Percentiles rank a stretch among this genome's conserved stretches.
These are phyloP conservation scores for Rugosomyces carneus DNA, from an alignment of 1,284 basidiomycete species.

Conservation along the genomic window DNA sequence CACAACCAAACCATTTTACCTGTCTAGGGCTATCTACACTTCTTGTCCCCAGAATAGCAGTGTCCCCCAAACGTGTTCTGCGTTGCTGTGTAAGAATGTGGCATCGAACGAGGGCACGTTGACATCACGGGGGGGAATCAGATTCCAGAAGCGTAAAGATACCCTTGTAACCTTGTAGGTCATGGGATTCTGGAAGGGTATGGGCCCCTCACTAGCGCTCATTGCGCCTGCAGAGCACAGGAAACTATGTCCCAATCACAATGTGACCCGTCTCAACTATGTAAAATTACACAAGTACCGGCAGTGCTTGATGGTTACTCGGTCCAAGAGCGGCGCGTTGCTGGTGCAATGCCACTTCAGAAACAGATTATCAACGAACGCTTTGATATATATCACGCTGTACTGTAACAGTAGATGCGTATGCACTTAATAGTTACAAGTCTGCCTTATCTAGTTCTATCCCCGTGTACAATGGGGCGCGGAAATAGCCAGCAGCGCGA, in stretches of 20 bases:
- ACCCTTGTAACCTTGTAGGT: slow-evolving; percentile 6
- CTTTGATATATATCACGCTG: not conserved
- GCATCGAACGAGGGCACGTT: slow-evolving; percentile 9
- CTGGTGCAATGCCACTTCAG: not conserved
- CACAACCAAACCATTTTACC: not conserved
- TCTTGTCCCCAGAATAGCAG: not conserved
- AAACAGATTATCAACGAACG: not conserved
- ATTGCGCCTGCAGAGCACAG: not conserved
- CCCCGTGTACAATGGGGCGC: too few relatives aligned
- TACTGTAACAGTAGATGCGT: too few relatives aligned
- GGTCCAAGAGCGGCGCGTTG: not conserved
- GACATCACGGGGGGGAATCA: slow-evolving; percentile 7
- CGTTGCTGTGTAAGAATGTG: slow-evolving; percentile 5
- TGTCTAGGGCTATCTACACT: not conserved
- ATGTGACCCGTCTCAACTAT: not conserved
- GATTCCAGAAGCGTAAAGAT: slow-evolving; percentile 14
- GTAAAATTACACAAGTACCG: not conserved
- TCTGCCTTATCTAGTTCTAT: too few relatives aligned
- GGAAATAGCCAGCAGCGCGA: too few relatives aligned
- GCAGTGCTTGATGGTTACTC: slow-evolving; percentile 2
- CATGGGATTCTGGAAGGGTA: slow-evolving; percentile 9
- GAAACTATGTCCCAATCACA: slow-evolving; percentile 1
- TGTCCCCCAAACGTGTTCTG: slow-evolving; percentile 10
- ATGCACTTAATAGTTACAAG: too few relatives aligned
- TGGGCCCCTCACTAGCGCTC: slow-evolving; percentile 1